Conservation (phyloP, 2,329 filamentous ascomycete species). For the Zymoseptoria ardabiliae region DNA sequence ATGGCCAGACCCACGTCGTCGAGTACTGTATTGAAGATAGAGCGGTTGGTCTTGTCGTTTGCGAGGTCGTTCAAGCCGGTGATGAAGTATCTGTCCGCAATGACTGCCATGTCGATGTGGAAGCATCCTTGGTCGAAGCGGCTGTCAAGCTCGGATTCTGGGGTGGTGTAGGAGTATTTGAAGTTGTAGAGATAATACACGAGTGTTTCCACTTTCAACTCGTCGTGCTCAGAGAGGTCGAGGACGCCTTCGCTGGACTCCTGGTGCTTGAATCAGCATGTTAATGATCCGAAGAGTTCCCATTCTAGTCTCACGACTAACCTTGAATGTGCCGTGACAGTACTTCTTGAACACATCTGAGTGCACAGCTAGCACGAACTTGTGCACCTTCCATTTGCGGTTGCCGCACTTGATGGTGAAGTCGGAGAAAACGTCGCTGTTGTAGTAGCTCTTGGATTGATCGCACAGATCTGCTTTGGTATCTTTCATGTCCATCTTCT, state of each 20-base stretch:
- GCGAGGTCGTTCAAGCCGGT: background rate
- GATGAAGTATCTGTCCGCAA: constrained; percentile 12
- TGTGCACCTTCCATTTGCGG: background rate
- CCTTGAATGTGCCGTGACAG: background rate
- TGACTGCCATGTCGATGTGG: constrained; percentile 4
- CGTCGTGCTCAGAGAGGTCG: background rate
- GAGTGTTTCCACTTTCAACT: background rate
- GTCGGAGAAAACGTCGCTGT: background rate
- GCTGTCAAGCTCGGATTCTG: background rate
- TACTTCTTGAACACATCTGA: background rate
- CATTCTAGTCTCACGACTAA: background rate
- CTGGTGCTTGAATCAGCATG: background rate
- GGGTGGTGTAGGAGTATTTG: background rate
- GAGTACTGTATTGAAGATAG: no score
- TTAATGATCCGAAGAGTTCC: no score
- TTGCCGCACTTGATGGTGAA: background rate
- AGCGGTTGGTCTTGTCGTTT: no score
- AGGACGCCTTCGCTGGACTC: background rate
- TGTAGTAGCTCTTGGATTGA: background rate
- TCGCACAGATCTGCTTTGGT: background rate
- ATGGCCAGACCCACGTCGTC: no score
- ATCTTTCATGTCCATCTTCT: background rate
- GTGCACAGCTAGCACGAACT: background rate
- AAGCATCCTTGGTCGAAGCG: background rate
- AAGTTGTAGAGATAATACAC: background rate